Evolutionary conservation across 75 land plant genomes (phyloP), one percentile per base, ranked within the genome.

Genomic region (Sequoia sempervirens): DNA sequence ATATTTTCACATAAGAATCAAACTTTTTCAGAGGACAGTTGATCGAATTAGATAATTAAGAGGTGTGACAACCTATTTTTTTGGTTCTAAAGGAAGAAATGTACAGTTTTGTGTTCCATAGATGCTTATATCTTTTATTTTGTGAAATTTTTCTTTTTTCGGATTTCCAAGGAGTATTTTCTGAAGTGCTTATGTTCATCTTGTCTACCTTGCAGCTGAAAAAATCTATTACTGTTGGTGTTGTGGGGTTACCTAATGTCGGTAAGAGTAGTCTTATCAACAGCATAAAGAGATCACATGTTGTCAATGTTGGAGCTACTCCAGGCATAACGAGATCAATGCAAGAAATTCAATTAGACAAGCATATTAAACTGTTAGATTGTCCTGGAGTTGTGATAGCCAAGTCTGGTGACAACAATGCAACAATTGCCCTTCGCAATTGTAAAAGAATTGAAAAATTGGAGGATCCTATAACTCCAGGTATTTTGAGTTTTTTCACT

Each of bases 331-430:
- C 99, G 40, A 94, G 93, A 83, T 88, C 95, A 41, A 90, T 96
- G 97, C 99, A 98, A 91, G 99, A 98, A 86, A 87, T 98, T 83
- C 99, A 98, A 2, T 88, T 98, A 78, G 99, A 98, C 84, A 98
- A 98, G 80, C 89, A 96, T 88, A 95, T 98, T 11, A 98, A 94
- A 81, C 87, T 98, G 43, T 86, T 98, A 84, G 99, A 98, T 78
- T 98, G 97, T 85, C 99, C 99, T 89, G 99, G 99, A 38, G 96
- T 98, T 86, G 98, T 98, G 34, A 91, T 98, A 90, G 90, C 94
- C 40, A 90, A 85, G 80, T 87, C 98, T 83, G 86, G 81, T 40
- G 92, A 85, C 50, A 90, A 82, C 87, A 93, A 91, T 86, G 91
- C 91, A 61, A 92, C 96, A 53, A 86, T 94, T 40, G 93, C 96